Evolutionary conservation across 2,329 filamentous ascomycete species (phyloP), one percentile per base, ranked within the genome.

Genomic region (Cladosporium sp.): DNA sequence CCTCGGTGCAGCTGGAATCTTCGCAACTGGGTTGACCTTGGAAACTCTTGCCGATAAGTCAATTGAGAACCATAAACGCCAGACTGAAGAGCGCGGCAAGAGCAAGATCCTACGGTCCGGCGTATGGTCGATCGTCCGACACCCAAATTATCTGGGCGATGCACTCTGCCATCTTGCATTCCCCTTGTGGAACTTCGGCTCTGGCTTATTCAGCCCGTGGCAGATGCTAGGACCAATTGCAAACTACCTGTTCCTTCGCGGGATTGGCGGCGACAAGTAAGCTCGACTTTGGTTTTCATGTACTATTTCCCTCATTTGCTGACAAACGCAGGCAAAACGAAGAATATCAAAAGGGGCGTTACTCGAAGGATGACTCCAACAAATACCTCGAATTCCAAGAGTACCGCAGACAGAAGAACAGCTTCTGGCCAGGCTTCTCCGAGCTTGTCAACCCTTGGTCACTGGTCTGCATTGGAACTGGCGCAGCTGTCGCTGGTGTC

Each of bases 111-210:
- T 83, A 67, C 80, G 82, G 16, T 80, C 84, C n/a, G 85, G 85
- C 14, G 86, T 88, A 33, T 88, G 85, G 84, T 85, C 84, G 69
- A 80, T 88, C 35, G 85, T 88, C 29, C 78, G 86, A 58, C 85
- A 88, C 75, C 86, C 86, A 0, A 88, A 88, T 76, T 88, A 88
- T 71, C 82, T 88, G n/a, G 86, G 86, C 1, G 86, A 88, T 65
- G 79, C 83, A 2, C 78, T 88, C 4, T 80, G 86, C 11, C 86
- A 89, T 70, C 71, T 85, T 56, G 86, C 86, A 0, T 88, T 88
- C 79, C 83, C 85, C 1, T 72, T 88, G 8, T 79, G 86, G 66
- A 80, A 88, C 2, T 85, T 84, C 72, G 80, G 83, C 21, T 83
- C 82, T 11, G 84, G 83, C 61, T 80, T 84, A 68, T 81, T 88